Evolutionary conservation across 352 stramenopile species (phyloP).

Genomic region (Stephanocyclus meneghinianus): DNA sequence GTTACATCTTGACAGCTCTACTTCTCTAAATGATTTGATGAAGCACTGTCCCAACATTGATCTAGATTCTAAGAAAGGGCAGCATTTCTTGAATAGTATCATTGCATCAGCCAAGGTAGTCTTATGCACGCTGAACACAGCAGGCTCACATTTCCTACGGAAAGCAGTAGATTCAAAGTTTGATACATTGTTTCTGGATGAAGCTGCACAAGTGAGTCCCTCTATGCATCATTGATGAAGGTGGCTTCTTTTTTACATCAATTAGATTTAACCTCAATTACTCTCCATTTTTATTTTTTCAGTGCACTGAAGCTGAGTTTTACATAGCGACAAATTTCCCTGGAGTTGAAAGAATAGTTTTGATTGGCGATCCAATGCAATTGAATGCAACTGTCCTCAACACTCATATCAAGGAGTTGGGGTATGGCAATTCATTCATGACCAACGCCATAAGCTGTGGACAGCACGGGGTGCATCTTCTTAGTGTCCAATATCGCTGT

Average conservation of each 20-base stretch:
- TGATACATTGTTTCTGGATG: constrained; percentile 53
- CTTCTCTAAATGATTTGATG: constrained; percentile 12
- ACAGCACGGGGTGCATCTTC: constrained; percentile 38
- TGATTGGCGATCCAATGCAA: constrained; percentile 60
- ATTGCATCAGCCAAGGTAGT: constrained; percentile 33
- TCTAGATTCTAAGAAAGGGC: constrained; percentile 21
- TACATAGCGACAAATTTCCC: constrained; percentile 62
- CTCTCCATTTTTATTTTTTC: neutral
- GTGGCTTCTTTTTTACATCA: neutral
- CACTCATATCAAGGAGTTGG: constrained; percentile 22
- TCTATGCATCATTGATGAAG: neutral
- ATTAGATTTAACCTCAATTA: neutral
- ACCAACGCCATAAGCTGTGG: constrained; percentile 17
- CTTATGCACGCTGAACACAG: constrained; percentile 55
- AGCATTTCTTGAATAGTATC: constrained; percentile 15
- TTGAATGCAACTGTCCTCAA: constrained; percentile 53
- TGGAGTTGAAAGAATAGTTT: constrained; percentile 48
- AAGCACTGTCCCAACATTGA: constrained; percentile 13
- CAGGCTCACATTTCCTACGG: constrained; percentile 39
- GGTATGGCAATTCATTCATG: constrained; percentile 34
- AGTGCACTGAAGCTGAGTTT: constrained; percentile 56
- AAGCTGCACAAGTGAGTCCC: constrained; percentile 38
- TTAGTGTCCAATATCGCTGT: constrained; percentile 56
- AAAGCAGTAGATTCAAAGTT: constrained; percentile 28
- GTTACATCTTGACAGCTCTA: constrained; percentile 23